Conservation (phyloP, 78 protist species). For the Dictyostelium brefeldianum region DNA sequence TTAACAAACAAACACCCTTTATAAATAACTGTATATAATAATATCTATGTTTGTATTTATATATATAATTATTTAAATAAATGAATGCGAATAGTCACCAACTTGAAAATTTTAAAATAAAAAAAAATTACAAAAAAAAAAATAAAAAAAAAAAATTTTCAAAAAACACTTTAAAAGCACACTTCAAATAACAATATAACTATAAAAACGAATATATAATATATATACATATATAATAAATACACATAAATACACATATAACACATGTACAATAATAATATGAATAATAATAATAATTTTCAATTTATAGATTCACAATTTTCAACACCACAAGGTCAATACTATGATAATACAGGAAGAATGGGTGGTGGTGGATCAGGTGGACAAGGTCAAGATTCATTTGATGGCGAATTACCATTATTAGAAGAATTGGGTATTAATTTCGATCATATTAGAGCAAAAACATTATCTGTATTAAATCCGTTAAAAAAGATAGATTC, state of each 20-base stretch:
- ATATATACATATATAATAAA: neutral
- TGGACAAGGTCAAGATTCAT: conserved; percentile 36
- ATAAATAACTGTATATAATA: too few relatives aligned
- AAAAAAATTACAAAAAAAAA: neutral
- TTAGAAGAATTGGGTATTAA: conserved; percentile 89
- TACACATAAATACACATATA: neutral
- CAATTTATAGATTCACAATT: conserved; percentile 24
- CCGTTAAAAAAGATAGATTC: conserved; percentile 84
- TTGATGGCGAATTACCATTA: conserved; percentile 63
- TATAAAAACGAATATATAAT: neutral
- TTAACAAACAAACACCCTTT: too few relatives aligned
- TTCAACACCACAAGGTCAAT: neutral
- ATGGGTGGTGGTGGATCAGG: conserved; percentile 38
- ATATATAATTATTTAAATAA: too few relatives aligned
- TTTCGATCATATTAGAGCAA: conserved; percentile 82
- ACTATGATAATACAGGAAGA: conserved; percentile 42
- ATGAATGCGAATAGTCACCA: too few relatives aligned
- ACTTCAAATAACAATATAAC: too few relatives aligned
- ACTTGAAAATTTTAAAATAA: neutral
- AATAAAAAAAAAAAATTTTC: neutral
- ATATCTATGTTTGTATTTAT: too few relatives aligned
- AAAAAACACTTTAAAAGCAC: too few relatives aligned
- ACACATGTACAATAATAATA: neutral
- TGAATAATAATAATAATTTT: neutral
- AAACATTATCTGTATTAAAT: conserved; percentile 87